A percentile compares a stretch with the other conserved stretches of the same genome.
Conservation (phyloP, 768 basidiomycete species). For the Leccinellum rugosiceps region DNA sequence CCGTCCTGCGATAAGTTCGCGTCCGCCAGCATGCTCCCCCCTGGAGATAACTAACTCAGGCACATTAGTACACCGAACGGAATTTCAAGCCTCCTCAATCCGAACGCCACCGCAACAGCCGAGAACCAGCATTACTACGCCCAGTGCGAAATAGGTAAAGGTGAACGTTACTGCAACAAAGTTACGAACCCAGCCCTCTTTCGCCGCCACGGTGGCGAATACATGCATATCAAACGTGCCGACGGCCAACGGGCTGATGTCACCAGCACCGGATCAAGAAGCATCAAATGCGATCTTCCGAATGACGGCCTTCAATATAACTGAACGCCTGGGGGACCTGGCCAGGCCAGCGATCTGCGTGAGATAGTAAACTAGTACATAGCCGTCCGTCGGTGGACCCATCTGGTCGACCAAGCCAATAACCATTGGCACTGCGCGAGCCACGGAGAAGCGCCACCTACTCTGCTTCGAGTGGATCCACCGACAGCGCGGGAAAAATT, state of each 20-base stretch:
- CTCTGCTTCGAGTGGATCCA: background rate
- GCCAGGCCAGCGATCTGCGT: background rate
- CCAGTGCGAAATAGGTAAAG: background rate
- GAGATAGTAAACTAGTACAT: background rate
- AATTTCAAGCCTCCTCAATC: background rate
- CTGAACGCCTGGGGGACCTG: background rate
- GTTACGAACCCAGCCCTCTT: background rate
- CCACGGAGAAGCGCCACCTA: background rate
- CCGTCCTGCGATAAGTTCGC: background rate
- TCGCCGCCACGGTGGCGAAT: background rate
- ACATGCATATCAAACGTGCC: background rate
- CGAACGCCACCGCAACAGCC: background rate
- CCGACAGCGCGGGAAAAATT: constrained; percentile 1
- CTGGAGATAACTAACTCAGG: background rate
- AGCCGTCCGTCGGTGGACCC: background rate
- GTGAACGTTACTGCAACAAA: background rate
- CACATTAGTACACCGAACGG: background rate
- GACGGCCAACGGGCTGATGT: background rate
- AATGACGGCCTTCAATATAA: background rate
- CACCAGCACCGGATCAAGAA: background rate
- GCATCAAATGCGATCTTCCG: background rate
- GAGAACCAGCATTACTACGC: background rate
- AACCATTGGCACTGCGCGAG: background rate
- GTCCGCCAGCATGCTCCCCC: background rate
- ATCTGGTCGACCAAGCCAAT: background rate